These are phyloP conservation scores for Endotrypanum monterogeii DNA, from an alignment of 208 protist genomes.

Conservation along the genomic window DNA sequence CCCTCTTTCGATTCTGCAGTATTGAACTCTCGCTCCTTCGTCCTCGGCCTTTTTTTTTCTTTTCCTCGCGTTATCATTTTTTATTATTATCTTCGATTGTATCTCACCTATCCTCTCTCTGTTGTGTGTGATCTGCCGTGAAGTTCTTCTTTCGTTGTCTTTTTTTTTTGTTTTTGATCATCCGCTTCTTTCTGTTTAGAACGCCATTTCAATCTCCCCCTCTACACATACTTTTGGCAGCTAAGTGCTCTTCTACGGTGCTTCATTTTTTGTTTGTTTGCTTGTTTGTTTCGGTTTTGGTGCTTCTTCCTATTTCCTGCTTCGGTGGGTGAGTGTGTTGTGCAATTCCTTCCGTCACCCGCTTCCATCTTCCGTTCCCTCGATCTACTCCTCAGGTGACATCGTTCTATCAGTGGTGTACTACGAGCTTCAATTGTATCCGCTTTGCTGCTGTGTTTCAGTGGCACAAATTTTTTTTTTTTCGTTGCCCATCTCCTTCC, in stretches of 20 bases:
- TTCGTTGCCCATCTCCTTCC: no score
- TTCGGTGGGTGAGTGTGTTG: no score
- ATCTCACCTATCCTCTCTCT: neutral
- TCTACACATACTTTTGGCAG: neutral
- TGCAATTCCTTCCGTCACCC: no score
- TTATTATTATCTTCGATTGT: neutral
- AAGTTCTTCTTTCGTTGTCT: neutral
- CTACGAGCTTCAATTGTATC: no score
- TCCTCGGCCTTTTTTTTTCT: neutral
- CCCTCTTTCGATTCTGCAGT: no score
- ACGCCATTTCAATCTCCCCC: slow-evolving; percentile 5
- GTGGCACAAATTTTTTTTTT: no score
- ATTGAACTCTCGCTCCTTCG: neutral
- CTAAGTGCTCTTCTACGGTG: neutral
- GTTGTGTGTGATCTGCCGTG: neutral
- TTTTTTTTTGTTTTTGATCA: neutral
- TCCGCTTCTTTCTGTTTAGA: slow-evolving; percentile 8
- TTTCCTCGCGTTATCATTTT: neutral
- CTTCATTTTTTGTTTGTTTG: slow-evolving; percentile 2
- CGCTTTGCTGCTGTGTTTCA: no score
- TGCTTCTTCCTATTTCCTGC: neutral
- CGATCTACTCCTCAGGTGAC: neutral
- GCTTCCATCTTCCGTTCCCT: neutral
- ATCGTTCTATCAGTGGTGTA: no score
- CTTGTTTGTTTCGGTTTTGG: neutral